A percentile compares a stretch with the other conserved stretches of the same genome.
These are phyloP conservation scores for Metahyphopichia silvanorum DNA, from an alignment of 805 yeast species.

Conservation along the genomic window DNA sequence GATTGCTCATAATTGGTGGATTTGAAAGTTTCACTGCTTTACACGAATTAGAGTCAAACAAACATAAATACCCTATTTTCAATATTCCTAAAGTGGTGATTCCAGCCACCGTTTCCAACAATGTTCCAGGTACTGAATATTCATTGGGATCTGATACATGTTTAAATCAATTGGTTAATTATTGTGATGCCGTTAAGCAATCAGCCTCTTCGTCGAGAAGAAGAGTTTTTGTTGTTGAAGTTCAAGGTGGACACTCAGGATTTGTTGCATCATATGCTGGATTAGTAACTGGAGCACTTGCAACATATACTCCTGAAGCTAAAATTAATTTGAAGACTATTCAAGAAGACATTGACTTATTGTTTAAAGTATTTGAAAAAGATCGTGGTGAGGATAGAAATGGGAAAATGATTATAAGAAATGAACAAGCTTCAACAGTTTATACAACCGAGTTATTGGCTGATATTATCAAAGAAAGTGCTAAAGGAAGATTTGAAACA, in stretches of 20 bases:
- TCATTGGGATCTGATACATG: slow-evolving; percentile 77
- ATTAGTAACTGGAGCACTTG: slow-evolving; percentile 68
- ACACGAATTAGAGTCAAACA: slow-evolving; percentile 60
- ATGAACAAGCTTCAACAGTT: slow-evolving; percentile 67
- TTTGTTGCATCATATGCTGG: slow-evolving; percentile 70
- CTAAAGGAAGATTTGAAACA: slow-evolving; percentile 66
- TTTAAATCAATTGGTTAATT: slow-evolving; percentile 63
- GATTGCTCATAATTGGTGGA: slow-evolving; percentile 75
- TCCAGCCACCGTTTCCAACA: slow-evolving; percentile 78
- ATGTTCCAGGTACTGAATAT: slow-evolving; percentile 81
- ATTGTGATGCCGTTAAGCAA: slow-evolving; percentile 78
- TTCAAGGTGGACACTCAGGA: slow-evolving; percentile 85
- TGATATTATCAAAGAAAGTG: slow-evolving; percentile 63
- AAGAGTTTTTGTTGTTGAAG: slow-evolving; percentile 77
- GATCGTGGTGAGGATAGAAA: slow-evolving; percentile 64
- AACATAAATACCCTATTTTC: slow-evolving; percentile 64
- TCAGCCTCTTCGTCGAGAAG: slow-evolving; percentile 76
- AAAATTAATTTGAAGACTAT: slow-evolving; percentile 57
- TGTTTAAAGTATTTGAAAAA: slow-evolving; percentile 56
- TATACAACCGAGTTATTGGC: slow-evolving; percentile 66
- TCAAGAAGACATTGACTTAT: slow-evolving; percentile 60
- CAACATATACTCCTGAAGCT: slow-evolving; percentile 75
- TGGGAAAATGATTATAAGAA: slow-evolving; percentile 68
- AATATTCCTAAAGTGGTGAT: slow-evolving; percentile 74
- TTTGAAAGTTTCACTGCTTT: slow-evolving; percentile 77